Conservation (phyloP, 352 stramenopile species). For the Globisporangium echinulatum region DNA sequence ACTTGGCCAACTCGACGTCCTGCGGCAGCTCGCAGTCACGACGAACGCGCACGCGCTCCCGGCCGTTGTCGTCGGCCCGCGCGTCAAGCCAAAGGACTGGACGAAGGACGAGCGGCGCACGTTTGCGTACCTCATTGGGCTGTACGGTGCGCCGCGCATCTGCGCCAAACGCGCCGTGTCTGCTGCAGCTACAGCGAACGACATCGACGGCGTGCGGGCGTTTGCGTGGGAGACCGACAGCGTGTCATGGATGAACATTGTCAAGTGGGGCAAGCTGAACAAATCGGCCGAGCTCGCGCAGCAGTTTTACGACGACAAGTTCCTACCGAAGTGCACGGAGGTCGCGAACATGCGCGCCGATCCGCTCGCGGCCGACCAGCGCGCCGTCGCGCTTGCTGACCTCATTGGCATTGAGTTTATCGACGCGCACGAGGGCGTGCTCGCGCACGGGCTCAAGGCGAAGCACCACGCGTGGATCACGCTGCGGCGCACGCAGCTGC, state of each 20-base stretch:
- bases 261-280: constrained; percentile 78
- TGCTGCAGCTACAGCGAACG: constrained; percentile 8
- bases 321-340: constrained; percentile 66
- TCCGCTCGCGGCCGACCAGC: constrained; percentile 68
- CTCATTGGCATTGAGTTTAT: constrained; percentile 85
- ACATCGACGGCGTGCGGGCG: constrained; percentile 11
- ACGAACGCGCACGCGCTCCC: constrained; percentile 65
- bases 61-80: constrained; percentile 41
- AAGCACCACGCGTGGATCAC: constrained; percentile 81
- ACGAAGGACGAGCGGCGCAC: constrained; percentile 80
- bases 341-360: constrained; percentile 78
- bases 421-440: constrained; percentile 74
- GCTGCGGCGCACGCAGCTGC: constrained; percentile 65
- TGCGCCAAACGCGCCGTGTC: constrained; percentile 53
- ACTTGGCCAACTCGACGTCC: constrained; percentile 71
- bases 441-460: constrained; percentile 80
- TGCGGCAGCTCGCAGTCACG: constrained; percentile 61
- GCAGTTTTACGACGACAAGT: constrained; percentile 69
- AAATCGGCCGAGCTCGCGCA: constrained; percentile 60
- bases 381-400: constrained; percentile 60
- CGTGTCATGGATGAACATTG: constrained; percentile 78
- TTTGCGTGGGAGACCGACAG: constrained; percentile 79
- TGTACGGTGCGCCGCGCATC: constrained; percentile 73
- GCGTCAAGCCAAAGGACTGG: constrained; percentile 77
- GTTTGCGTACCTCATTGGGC: constrained; percentile 71